Conservation (phyloP, 1,284 basidiomycete genomes). For the Heterobasidion parviporum region DNA sequence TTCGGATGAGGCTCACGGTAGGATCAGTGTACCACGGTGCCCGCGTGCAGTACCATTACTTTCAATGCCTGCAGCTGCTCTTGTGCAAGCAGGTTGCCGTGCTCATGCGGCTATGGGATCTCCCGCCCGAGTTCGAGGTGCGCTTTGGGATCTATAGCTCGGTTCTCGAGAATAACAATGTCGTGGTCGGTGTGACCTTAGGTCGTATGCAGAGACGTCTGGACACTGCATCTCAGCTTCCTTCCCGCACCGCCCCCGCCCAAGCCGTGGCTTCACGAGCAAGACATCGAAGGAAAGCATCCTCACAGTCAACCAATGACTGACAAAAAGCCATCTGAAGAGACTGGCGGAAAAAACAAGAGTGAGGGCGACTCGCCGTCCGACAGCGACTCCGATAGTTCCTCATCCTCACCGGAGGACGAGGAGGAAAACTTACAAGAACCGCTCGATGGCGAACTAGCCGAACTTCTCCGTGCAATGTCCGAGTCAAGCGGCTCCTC, state of each 20-base stretch:
- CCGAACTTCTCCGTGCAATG: slow-evolving; percentile 45
- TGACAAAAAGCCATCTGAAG: neutral
- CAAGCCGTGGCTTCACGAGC: slow-evolving; percentile 44
- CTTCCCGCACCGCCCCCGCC: slow-evolving; percentile 52
- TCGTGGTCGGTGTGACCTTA: slow-evolving; percentile 19
- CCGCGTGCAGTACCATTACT: slow-evolving; percentile 68
- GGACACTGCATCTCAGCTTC: slow-evolving; percentile 68
- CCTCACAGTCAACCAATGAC: neutral
- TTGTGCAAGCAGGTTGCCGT: slow-evolving; percentile 67
- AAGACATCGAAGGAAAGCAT: slow-evolving; percentile 20
- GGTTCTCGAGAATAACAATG: neutral
- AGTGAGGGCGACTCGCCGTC: neutral
- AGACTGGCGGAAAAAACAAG: slow-evolving; percentile 5
- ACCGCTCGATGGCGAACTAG: slow-evolving; percentile 33
- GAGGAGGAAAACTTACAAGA: neutral
- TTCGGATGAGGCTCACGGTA: neutral
- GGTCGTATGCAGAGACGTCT: slow-evolving; percentile 75
- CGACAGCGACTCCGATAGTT: neutral
- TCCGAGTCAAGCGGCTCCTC: slow-evolving; percentile 41
- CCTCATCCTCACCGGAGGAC: slow-evolving; percentile 8
- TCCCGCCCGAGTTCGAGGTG: slow-evolving; percentile 79
- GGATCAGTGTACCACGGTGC: slow-evolving; percentile 74
- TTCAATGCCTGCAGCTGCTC: slow-evolving; percentile 75
- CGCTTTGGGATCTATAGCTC: slow-evolving; percentile 10
- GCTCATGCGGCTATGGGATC: slow-evolving; percentile 56